phyloP scores from a whole-genome alignment of 2,329 filamentous ascomycete species.

The Erysiphe neolycopersici region DNA sequence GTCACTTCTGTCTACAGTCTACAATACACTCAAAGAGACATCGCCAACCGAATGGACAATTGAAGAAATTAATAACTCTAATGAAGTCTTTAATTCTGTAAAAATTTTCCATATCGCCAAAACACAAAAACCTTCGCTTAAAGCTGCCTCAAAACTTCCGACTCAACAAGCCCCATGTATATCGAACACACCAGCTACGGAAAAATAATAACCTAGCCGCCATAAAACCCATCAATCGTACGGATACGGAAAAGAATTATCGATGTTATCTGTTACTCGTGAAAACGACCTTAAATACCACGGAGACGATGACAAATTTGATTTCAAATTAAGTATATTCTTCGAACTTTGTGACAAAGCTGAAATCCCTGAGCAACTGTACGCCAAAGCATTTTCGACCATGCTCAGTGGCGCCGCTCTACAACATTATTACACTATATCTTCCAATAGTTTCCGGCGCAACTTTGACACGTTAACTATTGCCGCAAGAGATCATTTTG shows the following conservation, averaged over 20 bases:
- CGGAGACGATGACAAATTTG: not conserved
- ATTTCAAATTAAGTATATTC: not conserved
- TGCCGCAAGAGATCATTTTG: not conserved
- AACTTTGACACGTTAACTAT: not conserved
- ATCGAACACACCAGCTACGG: not conserved
- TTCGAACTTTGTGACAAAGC: not conserved
- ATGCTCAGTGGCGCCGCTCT: not conserved
- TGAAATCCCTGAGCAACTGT: not conserved
- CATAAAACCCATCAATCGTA: not conserved
- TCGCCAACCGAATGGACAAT: not conserved
- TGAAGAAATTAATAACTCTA: not conserved
- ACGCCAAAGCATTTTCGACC: not conserved
- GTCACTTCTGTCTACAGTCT: not conserved
- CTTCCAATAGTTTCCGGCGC: not conserved
- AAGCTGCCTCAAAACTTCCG: not conserved
- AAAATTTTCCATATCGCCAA: not conserved
- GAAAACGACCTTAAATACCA: not conserved
- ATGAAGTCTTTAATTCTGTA: not conserved
- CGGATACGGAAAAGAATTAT: not conserved
- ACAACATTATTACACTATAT: not conserved
- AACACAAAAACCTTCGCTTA: not conserved
- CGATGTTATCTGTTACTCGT: not conserved
- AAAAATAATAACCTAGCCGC: not conserved
- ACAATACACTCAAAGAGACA: not conserved
- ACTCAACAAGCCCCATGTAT: not conserved